Evolutionary conservation across 2,329 filamentous ascomycete species (phyloP).

Genomic region (Talaromyces albobiverticillius): DNA sequence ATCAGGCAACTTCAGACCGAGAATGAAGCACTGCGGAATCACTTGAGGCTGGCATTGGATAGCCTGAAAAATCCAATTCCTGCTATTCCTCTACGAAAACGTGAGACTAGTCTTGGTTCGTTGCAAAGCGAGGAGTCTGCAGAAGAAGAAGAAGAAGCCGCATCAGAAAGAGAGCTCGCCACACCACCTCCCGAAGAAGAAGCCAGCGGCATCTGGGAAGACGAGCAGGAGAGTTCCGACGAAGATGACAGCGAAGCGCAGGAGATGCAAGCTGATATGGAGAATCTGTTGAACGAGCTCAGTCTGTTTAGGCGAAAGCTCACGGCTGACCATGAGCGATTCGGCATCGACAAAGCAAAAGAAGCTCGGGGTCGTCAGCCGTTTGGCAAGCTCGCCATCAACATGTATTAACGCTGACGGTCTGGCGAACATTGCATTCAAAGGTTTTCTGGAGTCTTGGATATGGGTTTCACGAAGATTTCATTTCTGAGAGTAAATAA

Average conservation of each 20-base stretch:
- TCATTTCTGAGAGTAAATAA: neutral
- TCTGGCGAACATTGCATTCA: neutral
- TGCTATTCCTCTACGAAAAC: constrained; percentile 31
- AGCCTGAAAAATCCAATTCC: constrained; percentile 92
- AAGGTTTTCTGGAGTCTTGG: neutral
- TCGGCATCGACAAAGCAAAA: constrained; percentile 26
- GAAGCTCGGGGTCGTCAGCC: constrained; percentile 27
- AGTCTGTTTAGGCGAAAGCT: constrained; percentile 81
- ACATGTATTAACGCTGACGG: constrained; percentile 19
- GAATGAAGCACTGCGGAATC: constrained; percentile 83
- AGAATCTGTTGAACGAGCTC: constrained; percentile 76
- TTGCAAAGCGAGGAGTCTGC: constrained; percentile 37
- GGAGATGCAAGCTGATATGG: constrained; percentile 79
- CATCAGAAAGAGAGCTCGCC: constrained; percentile 40
- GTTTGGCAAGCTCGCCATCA: constrained; percentile 27
- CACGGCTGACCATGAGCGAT: constrained; percentile 63
- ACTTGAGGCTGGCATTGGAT: constrained; percentile 80
- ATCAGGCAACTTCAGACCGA: constrained; percentile 85
- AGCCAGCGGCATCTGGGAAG: constrained; percentile 41
- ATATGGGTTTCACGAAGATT: too few species aligned
- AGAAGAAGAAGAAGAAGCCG: constrained; percentile 59
- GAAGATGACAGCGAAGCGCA: constrained; percentile 45
- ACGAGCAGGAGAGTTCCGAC: constrained; percentile 43
- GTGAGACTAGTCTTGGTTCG: constrained; percentile 29
- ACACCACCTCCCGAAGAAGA: constrained; percentile 23